Conservation (phyloP, 495 filamentous ascomycete genomes). For the Pyrenula aspistea region DNA sequence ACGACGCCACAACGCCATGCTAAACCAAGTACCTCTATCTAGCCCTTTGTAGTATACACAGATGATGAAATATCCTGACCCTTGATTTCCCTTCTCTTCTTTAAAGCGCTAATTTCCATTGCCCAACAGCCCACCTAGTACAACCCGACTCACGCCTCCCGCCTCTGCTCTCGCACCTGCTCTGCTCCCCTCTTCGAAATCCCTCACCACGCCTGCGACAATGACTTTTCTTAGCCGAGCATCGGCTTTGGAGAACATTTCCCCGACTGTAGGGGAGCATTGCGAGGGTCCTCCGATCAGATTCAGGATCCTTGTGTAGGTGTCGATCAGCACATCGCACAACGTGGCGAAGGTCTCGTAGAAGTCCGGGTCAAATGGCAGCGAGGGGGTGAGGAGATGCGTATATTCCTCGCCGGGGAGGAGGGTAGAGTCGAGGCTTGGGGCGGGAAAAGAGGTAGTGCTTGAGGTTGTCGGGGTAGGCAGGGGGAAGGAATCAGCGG, state of each 20-base stretch:
- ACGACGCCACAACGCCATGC: no score
- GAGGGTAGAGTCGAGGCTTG: constrained; percentile 28
- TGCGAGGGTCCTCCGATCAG: constrained; percentile 56
- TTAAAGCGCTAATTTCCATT: background rate
- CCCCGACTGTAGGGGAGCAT: constrained; percentile 50
- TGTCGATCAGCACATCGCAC: constrained; percentile 90
- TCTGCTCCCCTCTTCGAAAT: constrained; percentile 84
- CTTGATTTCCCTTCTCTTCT: background rate
- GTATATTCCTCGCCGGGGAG: constrained; percentile 69
- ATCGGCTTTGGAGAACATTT: constrained; percentile 86
- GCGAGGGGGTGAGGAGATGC: constrained; percentile 75
- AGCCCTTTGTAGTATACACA: background rate
- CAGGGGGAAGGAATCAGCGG: constrained; percentile 31
- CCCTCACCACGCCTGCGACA: constrained; percentile 68
- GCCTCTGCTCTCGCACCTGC: constrained; percentile 66
- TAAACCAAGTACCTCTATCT: background rate
- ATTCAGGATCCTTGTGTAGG: constrained; percentile 64
- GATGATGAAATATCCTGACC: no score
- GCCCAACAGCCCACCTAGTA: constrained; percentile 73
- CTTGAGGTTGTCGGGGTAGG: constrained; percentile 1
- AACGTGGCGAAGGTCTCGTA: constrained; percentile 95
- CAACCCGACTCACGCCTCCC: constrained; percentile 71
- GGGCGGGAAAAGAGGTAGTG: constrained; percentile 1
- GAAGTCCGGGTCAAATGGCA: constrained; percentile 96
- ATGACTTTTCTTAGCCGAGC: constrained; percentile 74